Percentiles rank a stretch among this genome's conserved stretches.
Evolutionary conservation across 2,329 filamentous ascomycete genomes (phyloP).

Genomic region (Arachnomyces sp.): DNA sequence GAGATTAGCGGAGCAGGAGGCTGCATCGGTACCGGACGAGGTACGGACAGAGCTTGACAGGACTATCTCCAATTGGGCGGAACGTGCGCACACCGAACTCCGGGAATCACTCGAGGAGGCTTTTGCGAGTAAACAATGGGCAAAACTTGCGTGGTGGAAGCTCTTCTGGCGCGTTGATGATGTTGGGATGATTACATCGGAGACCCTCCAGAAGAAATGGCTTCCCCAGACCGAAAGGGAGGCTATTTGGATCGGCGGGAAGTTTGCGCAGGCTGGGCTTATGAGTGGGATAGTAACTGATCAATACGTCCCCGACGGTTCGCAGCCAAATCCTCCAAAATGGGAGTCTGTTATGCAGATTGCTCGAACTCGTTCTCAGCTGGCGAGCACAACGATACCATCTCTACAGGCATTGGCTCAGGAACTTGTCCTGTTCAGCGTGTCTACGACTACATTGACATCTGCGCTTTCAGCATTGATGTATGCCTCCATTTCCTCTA

Average conservation of each 20-base stretch:
- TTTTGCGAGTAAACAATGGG: slow-evolving; percentile 70
- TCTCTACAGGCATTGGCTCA: slow-evolving; percentile 66
- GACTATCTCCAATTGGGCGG: slow-evolving; percentile 64
- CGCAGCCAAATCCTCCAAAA: slow-evolving; percentile 1
- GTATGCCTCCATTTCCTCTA: slow-evolving; percentile 46
- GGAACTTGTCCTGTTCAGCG: slow-evolving; percentile 64
- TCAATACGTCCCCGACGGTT: slow-evolving; percentile 4
- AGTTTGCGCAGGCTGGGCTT: slow-evolving; percentile 59
- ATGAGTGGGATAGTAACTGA: slow-evolving; percentile 21
- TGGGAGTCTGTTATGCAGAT: slow-evolving; percentile 50
- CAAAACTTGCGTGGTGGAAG: slow-evolving; percentile 84
- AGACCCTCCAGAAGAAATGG: slow-evolving; percentile 70
- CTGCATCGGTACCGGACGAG: slow-evolving; percentile 32
- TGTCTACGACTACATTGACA: slow-evolving; percentile 62
- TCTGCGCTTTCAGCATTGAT: slow-evolving; percentile 49
- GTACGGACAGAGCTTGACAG: slow-evolving; percentile 47
- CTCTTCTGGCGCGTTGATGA: slow-evolving; percentile 93
- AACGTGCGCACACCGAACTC: slow-evolving; percentile 73
- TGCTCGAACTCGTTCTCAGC: slow-evolving; percentile 58
- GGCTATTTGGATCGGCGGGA: slow-evolving; percentile 74
- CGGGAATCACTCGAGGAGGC: slow-evolving; percentile 71
- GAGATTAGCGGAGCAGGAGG: slow-evolving; percentile 23
- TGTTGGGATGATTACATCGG: slow-evolving; percentile 71
- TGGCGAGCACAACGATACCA: slow-evolving; percentile 60
- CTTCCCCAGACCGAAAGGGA: slow-evolving; percentile 70